A percentile compares a stretch with the other conserved stretches of the same genome.
Conservation (phyloP, 2,329 filamentous ascomycete species). For the Xylaria sp. region DNA sequence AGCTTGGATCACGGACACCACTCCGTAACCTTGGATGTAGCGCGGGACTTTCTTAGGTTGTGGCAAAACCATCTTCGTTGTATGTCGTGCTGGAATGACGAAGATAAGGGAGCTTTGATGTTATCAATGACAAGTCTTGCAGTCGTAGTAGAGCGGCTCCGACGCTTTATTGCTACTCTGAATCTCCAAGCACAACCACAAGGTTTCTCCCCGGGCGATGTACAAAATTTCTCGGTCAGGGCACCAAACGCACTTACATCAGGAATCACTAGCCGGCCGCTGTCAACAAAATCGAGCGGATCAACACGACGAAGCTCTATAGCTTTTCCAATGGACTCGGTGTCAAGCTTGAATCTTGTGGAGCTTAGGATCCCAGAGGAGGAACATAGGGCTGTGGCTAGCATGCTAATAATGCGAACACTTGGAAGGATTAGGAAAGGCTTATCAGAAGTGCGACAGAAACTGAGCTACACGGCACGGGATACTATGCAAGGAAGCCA, state of each 20-base stretch:
- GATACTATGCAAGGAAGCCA: not conserved
- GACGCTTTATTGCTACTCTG: not conserved
- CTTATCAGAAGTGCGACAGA: conserved; percentile 7
- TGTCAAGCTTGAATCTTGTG: conserved; percentile 6
- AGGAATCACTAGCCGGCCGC: not conserved
- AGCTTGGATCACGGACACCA: conserved; percentile 5
- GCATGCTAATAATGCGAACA: conserved; percentile 21
- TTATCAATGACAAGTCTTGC: conserved; percentile 9
- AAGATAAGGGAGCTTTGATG: conserved; percentile 11
- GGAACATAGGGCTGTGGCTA: conserved; percentile 11
- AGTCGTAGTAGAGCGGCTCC: conserved; percentile 15
- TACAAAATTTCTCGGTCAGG: no score
- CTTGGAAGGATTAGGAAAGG: conserved; percentile 17
- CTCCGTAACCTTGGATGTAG: conserved; percentile 12
- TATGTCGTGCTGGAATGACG: conserved; percentile 5
- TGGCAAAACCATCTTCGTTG: conserved; percentile 16
- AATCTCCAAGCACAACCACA: no score
- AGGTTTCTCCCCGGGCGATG: no score
- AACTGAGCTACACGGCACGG: not conserved
- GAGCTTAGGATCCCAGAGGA: conserved; percentile 16
- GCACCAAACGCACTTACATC: no score
- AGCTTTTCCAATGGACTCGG: conserved; percentile 5
- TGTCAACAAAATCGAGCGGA: not conserved
- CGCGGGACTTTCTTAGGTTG: conserved; percentile 1
- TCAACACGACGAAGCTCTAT: conserved; percentile 3